Percentiles rank a stretch among this genome's conserved stretches.
phyloP scores from a whole-genome alignment of 495 filamentous ascomycete species.

The Daldinia vernicosa region DNA sequence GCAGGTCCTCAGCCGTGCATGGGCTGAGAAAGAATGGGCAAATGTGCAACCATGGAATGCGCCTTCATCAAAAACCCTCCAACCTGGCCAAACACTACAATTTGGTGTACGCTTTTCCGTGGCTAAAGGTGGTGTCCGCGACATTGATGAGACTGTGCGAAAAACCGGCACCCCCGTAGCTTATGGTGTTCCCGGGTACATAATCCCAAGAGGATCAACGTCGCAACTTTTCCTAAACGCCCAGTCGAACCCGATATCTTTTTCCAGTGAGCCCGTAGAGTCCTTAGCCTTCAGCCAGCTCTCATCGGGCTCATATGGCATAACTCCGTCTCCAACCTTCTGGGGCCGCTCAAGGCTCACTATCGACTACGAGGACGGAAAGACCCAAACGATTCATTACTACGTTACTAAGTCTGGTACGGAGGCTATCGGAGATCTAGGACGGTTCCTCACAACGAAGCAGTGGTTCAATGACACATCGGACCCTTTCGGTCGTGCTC shows the following conservation, averaged over 20 bases:
- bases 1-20: conserved; percentile 58
- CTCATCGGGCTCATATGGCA: conserved; percentile 31
- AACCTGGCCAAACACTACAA: conserved; percentile 51
- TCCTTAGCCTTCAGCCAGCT: conserved; percentile 34
- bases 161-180: conserved; percentile 53
- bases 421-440: conserved; percentile 47
- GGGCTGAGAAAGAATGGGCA: conserved; percentile 61
- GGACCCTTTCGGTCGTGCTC: conserved; percentile 59
- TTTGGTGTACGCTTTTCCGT: conserved; percentile 59
- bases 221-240: conserved; percentile 53
- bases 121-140: conserved; percentile 47
- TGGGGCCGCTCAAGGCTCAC: conserved; percentile 55
- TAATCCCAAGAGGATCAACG: conserved; percentile 54
- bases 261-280: conserved; percentile 40
- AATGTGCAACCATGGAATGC: conserved; percentile 56
- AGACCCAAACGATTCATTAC: conserved; percentile 60
- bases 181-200: conserved; percentile 59
- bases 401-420: conserved; percentile 56
- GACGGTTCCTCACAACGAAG: conserved; percentile 52
- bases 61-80: conserved; percentile 53
- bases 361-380: conserved; percentile 53
- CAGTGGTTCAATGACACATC: conserved; percentile 56
- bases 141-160: conserved; percentile 52
- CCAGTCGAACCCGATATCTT: conserved; percentile 37
- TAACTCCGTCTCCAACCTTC: conserved; percentile 43